phyloP scores from a whole-genome alignment of 2,329 filamentous ascomycete species.

The Trichoderma pleuroti region DNA sequence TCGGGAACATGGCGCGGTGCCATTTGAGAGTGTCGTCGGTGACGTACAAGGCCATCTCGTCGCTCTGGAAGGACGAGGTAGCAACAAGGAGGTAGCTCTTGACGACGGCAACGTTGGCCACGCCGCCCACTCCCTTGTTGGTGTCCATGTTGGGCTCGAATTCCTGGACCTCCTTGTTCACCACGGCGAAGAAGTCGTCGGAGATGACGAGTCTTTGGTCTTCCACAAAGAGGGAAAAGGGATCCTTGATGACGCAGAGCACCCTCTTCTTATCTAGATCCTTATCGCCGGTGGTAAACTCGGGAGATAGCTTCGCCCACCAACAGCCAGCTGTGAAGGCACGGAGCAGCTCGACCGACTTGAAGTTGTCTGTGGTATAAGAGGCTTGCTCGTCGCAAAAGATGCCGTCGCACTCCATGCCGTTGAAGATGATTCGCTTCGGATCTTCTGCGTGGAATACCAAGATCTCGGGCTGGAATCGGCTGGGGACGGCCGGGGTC shows the following conservation, averaged over 20 bases:
- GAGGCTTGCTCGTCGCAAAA: slow-evolving; percentile 61
- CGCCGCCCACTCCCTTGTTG: slow-evolving; percentile 69
- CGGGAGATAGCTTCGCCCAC: slow-evolving; percentile 76
- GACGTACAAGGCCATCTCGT: slow-evolving; percentile 89
- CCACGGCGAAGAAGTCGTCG: slow-evolving; percentile 72
- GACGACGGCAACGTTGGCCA: slow-evolving; percentile 76
- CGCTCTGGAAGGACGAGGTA: slow-evolving; percentile 71
- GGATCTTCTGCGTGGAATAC: slow-evolving; percentile 80
- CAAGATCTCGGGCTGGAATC: slow-evolving; percentile 52
- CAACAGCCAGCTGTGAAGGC: slow-evolving; percentile 71
- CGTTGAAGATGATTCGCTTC: slow-evolving; percentile 81
- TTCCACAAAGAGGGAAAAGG: slow-evolving; percentile 65
- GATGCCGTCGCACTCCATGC: slow-evolving; percentile 62
- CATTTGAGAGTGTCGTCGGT: slow-evolving; percentile 79
- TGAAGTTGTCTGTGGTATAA: slow-evolving; percentile 87
- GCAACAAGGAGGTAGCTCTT: slow-evolving; percentile 86
- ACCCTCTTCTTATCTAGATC: slow-evolving; percentile 67
- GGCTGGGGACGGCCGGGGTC: slow-evolving; percentile 55
- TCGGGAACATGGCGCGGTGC: slow-evolving; percentile 88
- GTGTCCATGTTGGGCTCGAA: slow-evolving; percentile 75
- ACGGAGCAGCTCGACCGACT: slow-evolving; percentile 62
- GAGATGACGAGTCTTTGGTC: slow-evolving; percentile 78
- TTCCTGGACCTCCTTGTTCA: slow-evolving; percentile 50
- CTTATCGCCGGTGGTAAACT: slow-evolving; percentile 67
- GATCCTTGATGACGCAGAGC: slow-evolving; percentile 74